phyloP scores from a whole-genome alignment of 2,329 filamentous ascomycete genomes.

The Sporothrix variecibatus region DNA sequence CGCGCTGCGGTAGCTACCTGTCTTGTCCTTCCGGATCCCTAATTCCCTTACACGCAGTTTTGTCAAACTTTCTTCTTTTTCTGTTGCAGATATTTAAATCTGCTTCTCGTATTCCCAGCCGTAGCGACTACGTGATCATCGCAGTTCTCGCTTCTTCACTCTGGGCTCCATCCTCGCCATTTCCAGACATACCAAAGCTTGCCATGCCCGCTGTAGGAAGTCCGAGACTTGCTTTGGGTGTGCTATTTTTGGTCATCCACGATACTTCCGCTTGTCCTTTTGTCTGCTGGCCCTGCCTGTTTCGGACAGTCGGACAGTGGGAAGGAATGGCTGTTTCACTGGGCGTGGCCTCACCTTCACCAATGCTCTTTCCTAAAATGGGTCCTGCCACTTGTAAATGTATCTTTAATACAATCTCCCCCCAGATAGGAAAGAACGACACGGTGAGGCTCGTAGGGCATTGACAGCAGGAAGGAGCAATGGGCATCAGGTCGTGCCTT shows the following conservation, averaged over 20 bases:
- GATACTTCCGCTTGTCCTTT: background rate
- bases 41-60: background rate
- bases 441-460: background rate
- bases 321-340: background rate
- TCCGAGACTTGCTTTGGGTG: background rate
- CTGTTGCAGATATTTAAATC: too few species aligned
- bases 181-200: background rate
- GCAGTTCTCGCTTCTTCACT: background rate
- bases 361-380: background rate
- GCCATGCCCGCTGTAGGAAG: too few species aligned
- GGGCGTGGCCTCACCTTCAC: background rate
- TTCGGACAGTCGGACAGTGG: background rate
- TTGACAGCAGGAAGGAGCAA: background rate
- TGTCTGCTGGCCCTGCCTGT: background rate
- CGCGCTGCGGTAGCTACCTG: background rate
- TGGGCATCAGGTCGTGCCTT: background rate
- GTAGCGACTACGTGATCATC: background rate
- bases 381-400: background rate
- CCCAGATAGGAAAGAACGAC: constrained; percentile 17
- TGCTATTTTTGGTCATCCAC: background rate
- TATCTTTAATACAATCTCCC: background rate
- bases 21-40: constrained; percentile 1
- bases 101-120: background rate
- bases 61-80: background rate
- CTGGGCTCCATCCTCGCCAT: background rate